Evolutionary conservation across 1,139 yeast genomes (phyloP).

Genomic region (Kluyveromyces sp.): DNA sequence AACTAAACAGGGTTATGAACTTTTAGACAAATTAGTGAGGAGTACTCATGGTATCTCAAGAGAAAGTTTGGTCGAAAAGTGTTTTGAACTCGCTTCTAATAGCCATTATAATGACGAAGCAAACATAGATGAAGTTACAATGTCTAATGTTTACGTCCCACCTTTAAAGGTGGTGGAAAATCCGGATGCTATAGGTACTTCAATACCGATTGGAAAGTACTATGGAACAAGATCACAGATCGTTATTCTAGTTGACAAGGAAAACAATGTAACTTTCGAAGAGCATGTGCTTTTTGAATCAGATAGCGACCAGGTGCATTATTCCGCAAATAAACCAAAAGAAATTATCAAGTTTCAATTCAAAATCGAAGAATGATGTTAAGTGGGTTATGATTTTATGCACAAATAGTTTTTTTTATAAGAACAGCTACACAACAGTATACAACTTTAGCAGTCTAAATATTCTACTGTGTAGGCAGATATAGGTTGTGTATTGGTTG

Average conservation of each 20-base stretch:
- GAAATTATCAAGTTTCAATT: slow-evolving; percentile 15
- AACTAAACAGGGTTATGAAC: slow-evolving; percentile 44
- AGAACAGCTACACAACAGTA: not conserved
- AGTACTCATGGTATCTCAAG: slow-evolving; percentile 29
- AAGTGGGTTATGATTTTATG: not conserved
- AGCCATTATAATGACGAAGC: slow-evolving; percentile 29
- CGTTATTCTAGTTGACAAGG: slow-evolving; percentile 50
- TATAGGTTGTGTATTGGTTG: slow-evolving; percentile 13
- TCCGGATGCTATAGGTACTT: slow-evolving; percentile 29
- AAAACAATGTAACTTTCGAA: slow-evolving; percentile 39
- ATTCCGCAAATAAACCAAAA: slow-evolving; percentile 16
- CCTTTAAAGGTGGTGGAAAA: slow-evolving; percentile 35
- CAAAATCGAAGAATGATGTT: slow-evolving; percentile 5
- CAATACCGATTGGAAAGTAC: slow-evolving; percentile 38
- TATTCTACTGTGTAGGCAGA: slow-evolving; percentile 26
- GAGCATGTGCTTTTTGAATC: slow-evolving; percentile 38
- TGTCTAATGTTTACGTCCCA: slow-evolving; percentile 65
- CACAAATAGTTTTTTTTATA: not conserved
- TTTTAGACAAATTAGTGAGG: slow-evolving; percentile 37
- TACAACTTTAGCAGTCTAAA: slow-evolving; percentile 16
- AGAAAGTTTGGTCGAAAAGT: slow-evolving; percentile 39
- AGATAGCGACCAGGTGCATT: slow-evolving; percentile 23
- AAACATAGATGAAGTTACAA: slow-evolving; percentile 38
- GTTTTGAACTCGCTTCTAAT: slow-evolving; percentile 49
- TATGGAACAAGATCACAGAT: slow-evolving; percentile 94